Evolutionary conservation across 1,139 yeast genomes (phyloP).

Genomic region (Blastobotrys capitulatus): DNA sequence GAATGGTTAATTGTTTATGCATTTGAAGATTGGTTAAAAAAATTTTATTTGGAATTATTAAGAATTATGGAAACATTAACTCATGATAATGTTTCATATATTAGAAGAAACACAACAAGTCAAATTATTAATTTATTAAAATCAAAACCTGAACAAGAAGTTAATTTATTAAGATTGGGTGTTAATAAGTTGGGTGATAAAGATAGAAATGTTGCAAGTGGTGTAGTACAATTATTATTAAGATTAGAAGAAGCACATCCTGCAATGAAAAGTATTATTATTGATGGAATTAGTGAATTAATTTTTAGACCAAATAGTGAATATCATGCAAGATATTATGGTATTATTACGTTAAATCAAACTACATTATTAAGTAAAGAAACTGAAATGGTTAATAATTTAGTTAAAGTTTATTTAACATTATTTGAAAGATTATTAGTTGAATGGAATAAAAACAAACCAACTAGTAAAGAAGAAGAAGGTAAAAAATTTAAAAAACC

Average conservation of each 20-base stretch:
- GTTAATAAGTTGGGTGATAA: constrained; percentile 92
- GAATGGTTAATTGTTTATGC: constrained; percentile 66
- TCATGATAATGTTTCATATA: constrained; percentile 91
- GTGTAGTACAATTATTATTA: constrained; percentile 75
- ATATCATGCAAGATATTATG: constrained; percentile 83
- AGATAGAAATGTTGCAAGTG: constrained; percentile 86
- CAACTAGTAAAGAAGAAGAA: constrained; percentile 30
- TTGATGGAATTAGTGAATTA: constrained; percentile 75
- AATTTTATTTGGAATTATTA: constrained; percentile 61
- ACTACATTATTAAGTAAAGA: constrained; percentile 80
- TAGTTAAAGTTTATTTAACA: constrained; percentile 80
- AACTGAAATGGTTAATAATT: constrained; percentile 67
- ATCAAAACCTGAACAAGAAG: constrained; percentile 95
- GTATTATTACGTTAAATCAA: constrained; percentile 84
- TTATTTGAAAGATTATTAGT: constrained; percentile 77
- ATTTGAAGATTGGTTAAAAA: constrained; percentile 86
- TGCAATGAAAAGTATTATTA: constrained; percentile 81
- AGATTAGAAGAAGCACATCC: constrained; percentile 91
- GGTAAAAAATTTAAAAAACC: constrained; percentile 40
- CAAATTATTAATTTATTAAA: constrained; percentile 77
- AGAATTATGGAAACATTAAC: constrained; percentile 68
- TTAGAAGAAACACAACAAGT: constrained; percentile 68
- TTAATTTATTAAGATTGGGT: constrained; percentile 78
- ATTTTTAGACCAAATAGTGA: constrained; percentile 72
- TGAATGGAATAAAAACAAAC: constrained; percentile 53